Evolutionary conservation across 305 asterid genomes (phyloP).

Genomic region (Caryopteris hybrid): DNA sequence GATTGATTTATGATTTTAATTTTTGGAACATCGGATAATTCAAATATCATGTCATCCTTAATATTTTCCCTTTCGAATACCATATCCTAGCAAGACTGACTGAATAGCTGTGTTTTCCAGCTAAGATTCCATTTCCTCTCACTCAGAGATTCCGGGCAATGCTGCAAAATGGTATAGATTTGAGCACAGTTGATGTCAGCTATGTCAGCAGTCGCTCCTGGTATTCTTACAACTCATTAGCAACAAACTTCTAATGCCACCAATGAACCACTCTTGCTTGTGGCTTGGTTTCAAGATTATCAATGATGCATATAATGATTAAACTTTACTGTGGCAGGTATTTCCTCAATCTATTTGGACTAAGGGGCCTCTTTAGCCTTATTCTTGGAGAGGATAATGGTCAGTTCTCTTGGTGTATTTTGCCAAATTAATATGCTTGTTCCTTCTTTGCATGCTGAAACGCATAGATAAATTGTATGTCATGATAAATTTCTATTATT

Average conservation of each 20-base stretch:
- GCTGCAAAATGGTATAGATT: constrained; percentile 60
- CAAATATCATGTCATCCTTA: background rate
- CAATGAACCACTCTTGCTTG: background rate
- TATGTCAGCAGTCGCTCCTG: constrained; percentile 56
- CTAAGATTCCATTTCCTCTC: constrained; percentile 59
- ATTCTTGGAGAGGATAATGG: constrained; percentile 90
- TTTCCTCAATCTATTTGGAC: constrained; percentile 84
- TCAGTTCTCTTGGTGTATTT: constrained; percentile 28
- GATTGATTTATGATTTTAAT: background rate
- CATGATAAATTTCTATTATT: constrained; percentile 1
- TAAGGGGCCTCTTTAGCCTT: constrained; percentile 90
- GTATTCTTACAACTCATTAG: constrained; percentile 27
- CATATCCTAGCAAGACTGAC: constrained; percentile 16
- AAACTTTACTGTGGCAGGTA: constrained; percentile 47
- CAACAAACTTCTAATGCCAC: background rate
- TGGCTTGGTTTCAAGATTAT: constrained; percentile 7
- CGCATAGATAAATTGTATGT: background rate
- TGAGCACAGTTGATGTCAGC: constrained; percentile 53
- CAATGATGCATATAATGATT: constrained; percentile 14
- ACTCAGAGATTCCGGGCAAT: constrained; percentile 60
- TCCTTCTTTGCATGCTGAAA: background rate
- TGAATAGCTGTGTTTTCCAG: constrained; percentile 30
- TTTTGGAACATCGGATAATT: constrained; percentile 1
- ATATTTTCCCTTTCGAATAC: background rate
- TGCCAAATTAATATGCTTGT: background rate